A percentile compares a stretch with the other conserved stretches of the same genome.
Conservation (phyloP, 768 basidiomycete genomes). For the Coprinopsis sp. region DNA sequence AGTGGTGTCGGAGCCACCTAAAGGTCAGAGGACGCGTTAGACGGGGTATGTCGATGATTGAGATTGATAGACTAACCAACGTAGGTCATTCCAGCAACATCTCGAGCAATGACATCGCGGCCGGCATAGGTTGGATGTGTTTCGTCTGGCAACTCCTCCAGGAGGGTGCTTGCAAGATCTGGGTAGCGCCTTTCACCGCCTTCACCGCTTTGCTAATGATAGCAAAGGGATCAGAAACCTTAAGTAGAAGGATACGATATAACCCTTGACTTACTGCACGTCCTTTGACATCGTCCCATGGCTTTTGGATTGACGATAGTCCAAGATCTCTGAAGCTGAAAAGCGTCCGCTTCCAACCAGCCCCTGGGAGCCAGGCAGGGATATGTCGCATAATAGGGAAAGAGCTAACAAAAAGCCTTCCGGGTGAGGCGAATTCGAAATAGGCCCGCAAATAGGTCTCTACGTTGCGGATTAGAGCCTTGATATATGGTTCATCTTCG, state of each 20-base stretch:
- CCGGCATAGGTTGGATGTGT: not conserved
- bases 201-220: too few relatives aligned
- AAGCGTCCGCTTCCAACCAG: conserved; percentile 6
- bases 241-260: too few relatives aligned
- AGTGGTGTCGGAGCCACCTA: conserved; percentile 8
- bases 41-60: not conserved
- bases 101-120: not conserved
- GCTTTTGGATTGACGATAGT: not conserved
- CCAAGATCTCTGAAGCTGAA: not conserved
- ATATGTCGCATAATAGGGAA: conserved; percentile 9
- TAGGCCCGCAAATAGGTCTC: not conserved
- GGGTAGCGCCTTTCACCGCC: not conserved
- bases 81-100: conserved; percentile 4
- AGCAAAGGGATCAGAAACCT: too few relatives aligned
- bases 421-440: not conserved
- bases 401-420: conserved; percentile 7
- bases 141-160: not conserved
- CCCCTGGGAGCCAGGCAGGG: conserved; percentile 13
- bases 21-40: not conserved
- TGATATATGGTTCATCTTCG: conserved; percentile 21
- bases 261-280: conserved; percentile 5
- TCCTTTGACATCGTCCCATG: conserved; percentile 4
- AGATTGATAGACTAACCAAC: conserved; percentile 1
- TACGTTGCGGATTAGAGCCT: conserved; percentile 31
- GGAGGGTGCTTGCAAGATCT: not conserved